Evolutionary conservation across 257 asterid genomes (phyloP), one percentile per base, ranked within the genome.

Genomic region (Scutellaria barbata): DNA sequence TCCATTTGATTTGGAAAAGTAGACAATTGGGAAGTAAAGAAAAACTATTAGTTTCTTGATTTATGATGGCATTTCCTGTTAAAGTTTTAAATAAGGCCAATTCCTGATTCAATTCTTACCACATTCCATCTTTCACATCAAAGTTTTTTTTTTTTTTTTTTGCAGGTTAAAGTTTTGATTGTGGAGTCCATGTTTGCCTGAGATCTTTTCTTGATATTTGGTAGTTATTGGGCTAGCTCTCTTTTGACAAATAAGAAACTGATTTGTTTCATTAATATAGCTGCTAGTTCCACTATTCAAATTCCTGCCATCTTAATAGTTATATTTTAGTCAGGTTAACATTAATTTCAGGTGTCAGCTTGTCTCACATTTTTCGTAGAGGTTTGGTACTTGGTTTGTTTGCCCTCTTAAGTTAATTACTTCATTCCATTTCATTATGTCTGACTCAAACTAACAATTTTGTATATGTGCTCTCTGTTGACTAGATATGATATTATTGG

Each of bases 191-290:
- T 64, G 52, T 35, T 51, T 42, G 12, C 51, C 50, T 50, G 58
- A 30, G 52, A 71, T 61, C 33, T 76, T 56, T 56, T 14, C 56
- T 69, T 22, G 35, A 5, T 22, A 48, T 50, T 69, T n/a, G 43
- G 3, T 22, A 48, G 71, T 50, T 53, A 41, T 63, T 16, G 14
- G 35, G 9, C 43, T 9, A 7, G n/a, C 45, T 45, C 33, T 33
- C 16, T 35, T 41, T 17, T 10, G 76, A 48, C 4, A 68, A 10
- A 20, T 42, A 42, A 16, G 65, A 47, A 43, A 22, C 68, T 63
- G 48, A 33, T 16, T 10, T 39, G 55, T 25, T 55, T 9, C 41
- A 55, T 22, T 70, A 41, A 53, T 5, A 53, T 40, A 66, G 47
- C 63, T 22, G 13, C 54, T 40, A 41, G 45, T 40, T 64, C 18